Conservation (phyloP, 2,329 filamentous ascomycete species). For the Beauveria sp. region DNA sequence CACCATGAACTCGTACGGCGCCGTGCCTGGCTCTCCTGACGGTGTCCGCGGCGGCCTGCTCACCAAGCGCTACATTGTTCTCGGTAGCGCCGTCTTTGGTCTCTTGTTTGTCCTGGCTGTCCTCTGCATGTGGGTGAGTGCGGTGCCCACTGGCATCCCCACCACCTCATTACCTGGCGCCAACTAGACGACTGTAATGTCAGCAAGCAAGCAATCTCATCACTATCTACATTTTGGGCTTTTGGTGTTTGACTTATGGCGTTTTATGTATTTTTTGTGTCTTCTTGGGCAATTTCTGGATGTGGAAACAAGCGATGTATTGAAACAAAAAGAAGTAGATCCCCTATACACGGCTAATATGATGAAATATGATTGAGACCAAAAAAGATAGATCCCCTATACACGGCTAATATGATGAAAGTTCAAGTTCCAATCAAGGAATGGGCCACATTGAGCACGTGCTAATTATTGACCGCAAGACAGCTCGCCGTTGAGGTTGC, state of each 20-base stretch:
- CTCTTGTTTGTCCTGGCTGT: constrained; percentile 19
- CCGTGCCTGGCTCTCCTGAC: constrained; percentile 9
- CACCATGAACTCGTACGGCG: constrained; percentile 17
- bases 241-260: neutral
- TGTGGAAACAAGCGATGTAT: constrained; percentile 10
- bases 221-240: neutral
- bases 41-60: constrained; percentile 13
- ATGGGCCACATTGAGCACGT: neutral
- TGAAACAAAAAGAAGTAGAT: neutral
- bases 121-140: constrained; percentile 4
- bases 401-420: neutral
- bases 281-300: constrained; percentile 1
- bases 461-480: neutral
- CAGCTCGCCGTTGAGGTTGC: neutral
- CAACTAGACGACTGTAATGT: neutral
- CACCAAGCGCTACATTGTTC: constrained; percentile 15
- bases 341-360: neutral
- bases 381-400: neutral
- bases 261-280: neutral
- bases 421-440: neutral
- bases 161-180: neutral
- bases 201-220: neutral
- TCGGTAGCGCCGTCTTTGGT: constrained; percentile 20
- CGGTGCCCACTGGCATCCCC: neutral
- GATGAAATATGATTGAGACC: neutral